Percentiles rank a stretch among this genome's conserved stretches.
These are phyloP conservation scores for Stramenopiles sp. DNA, from an alignment of 352 stramenopile genomes.

Conservation along the genomic window DNA sequence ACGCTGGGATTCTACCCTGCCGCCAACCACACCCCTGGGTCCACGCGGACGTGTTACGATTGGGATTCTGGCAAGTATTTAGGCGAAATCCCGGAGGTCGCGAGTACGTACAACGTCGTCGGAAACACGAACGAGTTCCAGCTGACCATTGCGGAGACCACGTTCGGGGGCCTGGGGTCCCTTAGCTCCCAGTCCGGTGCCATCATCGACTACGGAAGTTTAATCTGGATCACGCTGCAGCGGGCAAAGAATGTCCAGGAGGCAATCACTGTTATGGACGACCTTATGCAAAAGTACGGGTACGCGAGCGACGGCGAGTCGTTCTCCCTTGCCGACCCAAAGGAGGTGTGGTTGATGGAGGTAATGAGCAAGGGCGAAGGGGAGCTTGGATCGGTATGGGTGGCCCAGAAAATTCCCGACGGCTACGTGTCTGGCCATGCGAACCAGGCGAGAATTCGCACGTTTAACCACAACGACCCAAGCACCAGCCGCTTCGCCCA, in stretches of 20 bases:
- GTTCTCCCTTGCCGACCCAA: conserved; percentile 32
- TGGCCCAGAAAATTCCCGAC: conserved; percentile 30
- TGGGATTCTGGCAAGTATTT: conserved; percentile 35
- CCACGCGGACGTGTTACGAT: conserved; percentile 26
- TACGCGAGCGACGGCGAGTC: conserved; percentile 33
- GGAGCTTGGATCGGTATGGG: conserved; percentile 32
- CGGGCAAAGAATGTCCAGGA: conserved; percentile 27
- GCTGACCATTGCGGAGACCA: conserved; percentile 38
- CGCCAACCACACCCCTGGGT: conserved; percentile 12
- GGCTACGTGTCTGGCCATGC: conserved; percentile 32
- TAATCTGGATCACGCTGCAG: conserved; percentile 42
- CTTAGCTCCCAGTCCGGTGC: conserved; percentile 21
- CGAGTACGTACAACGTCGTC: conserved; percentile 35
- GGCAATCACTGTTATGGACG: conserved; percentile 32
- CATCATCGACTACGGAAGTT: conserved; percentile 37
- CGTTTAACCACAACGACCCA: conserved; percentile 27
- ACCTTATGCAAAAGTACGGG: conserved; percentile 31
- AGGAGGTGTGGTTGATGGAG: conserved; percentile 45
- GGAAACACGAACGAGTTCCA: conserved; percentile 37
- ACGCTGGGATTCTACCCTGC: conserved; percentile 33
- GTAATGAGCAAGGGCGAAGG: conserved; percentile 32
- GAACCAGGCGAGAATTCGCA: conserved; percentile 31
- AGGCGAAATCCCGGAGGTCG: conserved; percentile 29
- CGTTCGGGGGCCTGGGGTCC: conserved; percentile 30
- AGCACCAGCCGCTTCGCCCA: conserved; percentile 27